A percentile compares a stretch with the other conserved stretches of the same genome.
These are phyloP conservation scores for Pythium biforme DNA, from an alignment of 352 stramenopile genomes.

Conservation along the genomic window DNA sequence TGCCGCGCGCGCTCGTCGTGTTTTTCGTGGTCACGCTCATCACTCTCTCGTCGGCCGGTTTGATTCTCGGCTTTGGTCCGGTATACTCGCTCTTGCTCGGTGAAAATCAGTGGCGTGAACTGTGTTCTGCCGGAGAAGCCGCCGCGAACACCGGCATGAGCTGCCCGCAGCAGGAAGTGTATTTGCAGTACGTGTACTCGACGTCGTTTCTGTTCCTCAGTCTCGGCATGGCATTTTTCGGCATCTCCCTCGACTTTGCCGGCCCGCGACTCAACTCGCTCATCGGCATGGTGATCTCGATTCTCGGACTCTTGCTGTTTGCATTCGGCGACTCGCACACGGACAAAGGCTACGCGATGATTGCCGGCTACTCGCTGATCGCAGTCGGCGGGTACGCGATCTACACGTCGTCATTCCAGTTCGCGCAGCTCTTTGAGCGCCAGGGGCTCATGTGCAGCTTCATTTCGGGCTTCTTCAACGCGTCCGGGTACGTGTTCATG, in stretches of 20 bases:
- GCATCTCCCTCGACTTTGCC: conserved; percentile 43
- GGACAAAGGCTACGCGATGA: conserved; percentile 37
- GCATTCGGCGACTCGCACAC: conserved; percentile 37
- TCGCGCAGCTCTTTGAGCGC: conserved; percentile 44
- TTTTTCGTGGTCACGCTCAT: conserved; percentile 3
- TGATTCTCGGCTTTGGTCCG: conserved; percentile 51
- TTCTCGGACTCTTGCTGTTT: conserved; percentile 46
- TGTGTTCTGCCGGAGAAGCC: conserved; percentile 23
- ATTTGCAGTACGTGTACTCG: conserved; percentile 54
- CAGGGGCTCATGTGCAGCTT: conserved; percentile 42
- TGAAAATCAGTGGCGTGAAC: conserved; percentile 46
- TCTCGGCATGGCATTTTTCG: conserved; percentile 45
- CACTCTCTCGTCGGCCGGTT: conserved; percentile 17
- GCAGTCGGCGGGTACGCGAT: conserved; percentile 41
- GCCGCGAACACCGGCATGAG: conserved; percentile 13
- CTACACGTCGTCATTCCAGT: conserved; percentile 52
- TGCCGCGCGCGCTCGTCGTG: conserved; percentile 1
- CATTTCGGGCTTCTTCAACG: conserved; percentile 53
- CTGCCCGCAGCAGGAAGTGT: conserved; percentile 43
- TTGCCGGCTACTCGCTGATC: conserved; percentile 41
- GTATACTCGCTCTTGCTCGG: conserved; percentile 49
- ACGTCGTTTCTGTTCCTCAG: conserved; percentile 49
- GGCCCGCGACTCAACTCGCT: conserved; percentile 36
- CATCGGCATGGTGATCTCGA: conserved; percentile 39
- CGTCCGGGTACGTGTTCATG: conserved; percentile 51